Conservation (phyloP, 164 flowering plant species). For the Aristolochia contorta region DNA sequence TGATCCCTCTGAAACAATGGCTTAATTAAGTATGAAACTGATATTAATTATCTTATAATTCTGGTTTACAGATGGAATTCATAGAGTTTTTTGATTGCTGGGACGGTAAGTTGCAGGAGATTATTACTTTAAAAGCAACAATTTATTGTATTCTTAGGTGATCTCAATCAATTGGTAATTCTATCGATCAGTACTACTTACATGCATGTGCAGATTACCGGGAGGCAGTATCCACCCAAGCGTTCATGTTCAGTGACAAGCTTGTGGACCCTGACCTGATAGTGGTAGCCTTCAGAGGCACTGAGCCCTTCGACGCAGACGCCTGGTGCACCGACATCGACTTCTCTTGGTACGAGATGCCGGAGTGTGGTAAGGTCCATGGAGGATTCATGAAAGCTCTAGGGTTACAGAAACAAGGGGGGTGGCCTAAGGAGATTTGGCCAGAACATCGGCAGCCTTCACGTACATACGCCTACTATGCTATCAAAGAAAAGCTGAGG, state of each 20-base stretch:
- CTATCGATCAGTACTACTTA: no score
- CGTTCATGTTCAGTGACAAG: constrained; percentile 39
- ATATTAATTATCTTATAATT: not conserved
- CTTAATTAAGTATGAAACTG: no score
- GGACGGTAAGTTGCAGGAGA: not conserved
- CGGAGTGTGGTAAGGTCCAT: constrained; percentile 38
- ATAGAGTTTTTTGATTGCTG: not conserved
- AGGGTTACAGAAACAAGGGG: constrained; percentile 35
- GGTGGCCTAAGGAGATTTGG: constrained; percentile 48
- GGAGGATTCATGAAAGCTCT: constrained; percentile 64
- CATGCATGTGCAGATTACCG: constrained; percentile 30
- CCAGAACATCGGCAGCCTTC: constrained; percentile 1
- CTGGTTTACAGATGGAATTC: not conserved
- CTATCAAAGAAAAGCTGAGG: constrained; percentile 40
- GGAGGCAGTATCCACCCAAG: constrained; percentile 28
- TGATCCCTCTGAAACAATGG: no score
- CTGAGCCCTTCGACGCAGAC: constrained; percentile 42
- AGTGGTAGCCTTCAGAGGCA: constrained; percentile 63
- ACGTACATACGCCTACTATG: constrained; percentile 42
- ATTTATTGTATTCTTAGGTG: not conserved
- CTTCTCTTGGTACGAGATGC: constrained; percentile 49
- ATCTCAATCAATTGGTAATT: not conserved
- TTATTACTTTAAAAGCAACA: not conserved
- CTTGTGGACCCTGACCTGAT: constrained; percentile 26
- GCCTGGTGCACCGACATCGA: constrained; percentile 54